phyloP scores from a whole-genome alignment of 331 rosid species.

The Arachis monticola region DNA sequence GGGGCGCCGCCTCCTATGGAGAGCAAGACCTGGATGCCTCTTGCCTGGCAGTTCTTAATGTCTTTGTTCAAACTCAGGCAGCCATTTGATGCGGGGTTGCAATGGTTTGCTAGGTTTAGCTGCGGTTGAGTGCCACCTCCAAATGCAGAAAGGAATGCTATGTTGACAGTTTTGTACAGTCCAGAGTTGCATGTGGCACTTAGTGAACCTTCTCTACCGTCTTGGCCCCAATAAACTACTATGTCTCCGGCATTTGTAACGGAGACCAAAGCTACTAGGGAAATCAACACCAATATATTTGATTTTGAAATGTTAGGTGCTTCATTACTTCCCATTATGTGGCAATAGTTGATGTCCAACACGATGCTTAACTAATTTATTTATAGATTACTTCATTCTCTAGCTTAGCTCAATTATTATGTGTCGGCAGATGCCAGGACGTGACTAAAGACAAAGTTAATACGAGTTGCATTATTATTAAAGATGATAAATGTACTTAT shows the following conservation, averaged over 20 bases:
- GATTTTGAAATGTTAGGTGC: not conserved
- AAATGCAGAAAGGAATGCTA: slow-evolving; percentile 51
- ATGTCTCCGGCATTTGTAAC: slow-evolving; percentile 26
- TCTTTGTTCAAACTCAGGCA: slow-evolving; percentile 41
- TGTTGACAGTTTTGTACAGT: slow-evolving; percentile 53
- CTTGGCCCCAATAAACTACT: slow-evolving; percentile 44
- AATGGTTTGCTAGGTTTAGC: slow-evolving; percentile 47
- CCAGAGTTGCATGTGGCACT: slow-evolving; percentile 48
- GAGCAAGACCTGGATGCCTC: slow-evolving; percentile 52
- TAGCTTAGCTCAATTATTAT: not conserved
- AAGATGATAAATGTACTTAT: not conserved
- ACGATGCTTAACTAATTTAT: slow-evolving; percentile 32
- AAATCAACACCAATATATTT: slow-evolving; percentile 4
- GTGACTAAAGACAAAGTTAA: slow-evolving; percentile 25
- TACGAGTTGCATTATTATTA: not conserved
- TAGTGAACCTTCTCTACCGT: slow-evolving; percentile 51
- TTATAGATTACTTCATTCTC: not conserved
- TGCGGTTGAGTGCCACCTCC: slow-evolving; percentile 39
- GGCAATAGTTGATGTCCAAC: slow-evolving; percentile 5
- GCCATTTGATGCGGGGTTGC: slow-evolving; percentile 26
- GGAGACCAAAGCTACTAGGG: not conserved
- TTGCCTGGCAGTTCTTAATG: slow-evolving; percentile 46
- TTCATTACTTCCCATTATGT: slow-evolving; percentile 27
- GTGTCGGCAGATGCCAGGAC: slow-evolving; percentile 31
- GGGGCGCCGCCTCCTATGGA: slow-evolving; percentile 48